phyloP scores from a whole-genome alignment of 2,329 filamentous ascomycete species.

The Emergomyces orientalis region DNA sequence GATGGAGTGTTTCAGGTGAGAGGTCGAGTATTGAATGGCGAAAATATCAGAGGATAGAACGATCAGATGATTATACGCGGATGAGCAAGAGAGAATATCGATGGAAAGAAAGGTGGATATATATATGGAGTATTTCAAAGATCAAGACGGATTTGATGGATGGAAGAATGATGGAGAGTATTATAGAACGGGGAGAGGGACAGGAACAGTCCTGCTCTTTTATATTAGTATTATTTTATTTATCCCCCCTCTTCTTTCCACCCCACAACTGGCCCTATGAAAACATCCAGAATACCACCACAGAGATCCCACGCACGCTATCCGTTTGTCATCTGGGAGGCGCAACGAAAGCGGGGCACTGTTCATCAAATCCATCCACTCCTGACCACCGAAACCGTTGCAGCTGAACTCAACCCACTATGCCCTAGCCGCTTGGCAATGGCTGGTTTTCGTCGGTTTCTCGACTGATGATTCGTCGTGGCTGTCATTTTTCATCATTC shows the following conservation, averaged over 20 bases:
- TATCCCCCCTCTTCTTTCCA: background rate
- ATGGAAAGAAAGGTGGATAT: background rate
- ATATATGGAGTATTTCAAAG: background rate
- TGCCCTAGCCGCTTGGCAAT: background rate
- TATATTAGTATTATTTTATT: background rate
- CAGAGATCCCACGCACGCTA: background rate
- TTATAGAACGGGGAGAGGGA: background rate
- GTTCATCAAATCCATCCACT: background rate
- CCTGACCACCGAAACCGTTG: background rate
- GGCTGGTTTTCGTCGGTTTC: background rate
- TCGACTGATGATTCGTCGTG: background rate
- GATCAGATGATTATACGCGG: background rate
- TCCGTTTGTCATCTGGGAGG: background rate
- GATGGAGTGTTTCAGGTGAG: too few species aligned
- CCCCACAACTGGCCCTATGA: background rate
- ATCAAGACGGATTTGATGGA: background rate
- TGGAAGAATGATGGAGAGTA: background rate
- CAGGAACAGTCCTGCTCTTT: background rate
- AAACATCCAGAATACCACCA: background rate
- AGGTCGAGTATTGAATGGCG: too few species aligned
- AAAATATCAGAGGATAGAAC: background rate
- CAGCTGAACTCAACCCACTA: background rate
- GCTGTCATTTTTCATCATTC: background rate
- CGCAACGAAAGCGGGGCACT: background rate
- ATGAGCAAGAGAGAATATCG: background rate